Percentiles rank a stretch among this genome's conserved stretches.
Evolutionary conservation across 192 early-diverging fungal species (phyloP).

Genomic region (Funneliformis geosporum): DNA sequence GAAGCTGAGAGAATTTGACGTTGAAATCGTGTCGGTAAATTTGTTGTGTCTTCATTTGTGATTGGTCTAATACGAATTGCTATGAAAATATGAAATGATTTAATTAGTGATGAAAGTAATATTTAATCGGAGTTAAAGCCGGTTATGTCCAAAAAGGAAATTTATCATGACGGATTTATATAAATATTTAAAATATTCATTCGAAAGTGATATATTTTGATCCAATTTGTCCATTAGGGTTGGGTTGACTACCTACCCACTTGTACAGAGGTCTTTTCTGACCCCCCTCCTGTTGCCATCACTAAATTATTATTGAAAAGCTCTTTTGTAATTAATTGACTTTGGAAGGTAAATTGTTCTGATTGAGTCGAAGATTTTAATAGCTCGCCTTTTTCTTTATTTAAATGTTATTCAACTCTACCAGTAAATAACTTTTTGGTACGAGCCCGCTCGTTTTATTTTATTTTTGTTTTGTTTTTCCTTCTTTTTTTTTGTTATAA

Average conservation of each 20-base stretch:
- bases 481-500: background rate
- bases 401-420: background rate
- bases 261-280: slow-evolving; percentile 3
- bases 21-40: slow-evolving; percentile 27
- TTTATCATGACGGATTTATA: too few species aligned
- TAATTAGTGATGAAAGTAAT: background rate
- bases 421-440: background rate
- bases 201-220: too few species aligned
- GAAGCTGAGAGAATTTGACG: slow-evolving; percentile 13
- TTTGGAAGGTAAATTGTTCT: background rate
- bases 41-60: background rate
- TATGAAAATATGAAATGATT: background rate
- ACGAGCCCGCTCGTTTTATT: background rate
- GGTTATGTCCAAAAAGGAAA: too few species aligned
- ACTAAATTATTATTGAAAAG: background rate
- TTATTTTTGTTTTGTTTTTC: too few species aligned
- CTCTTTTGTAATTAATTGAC: background rate
- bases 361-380: background rate
- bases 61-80: slow-evolving; percentile 18
- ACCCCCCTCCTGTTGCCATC: background rate
- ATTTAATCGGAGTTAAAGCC: background rate
- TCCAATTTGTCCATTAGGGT: too few species aligned
- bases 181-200: too few species aligned
- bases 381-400: background rate
- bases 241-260: background rate